phyloP scores from a whole-genome alignment of 768 basidiomycete genomes.

The Rubroboletus satanas region DNA sequence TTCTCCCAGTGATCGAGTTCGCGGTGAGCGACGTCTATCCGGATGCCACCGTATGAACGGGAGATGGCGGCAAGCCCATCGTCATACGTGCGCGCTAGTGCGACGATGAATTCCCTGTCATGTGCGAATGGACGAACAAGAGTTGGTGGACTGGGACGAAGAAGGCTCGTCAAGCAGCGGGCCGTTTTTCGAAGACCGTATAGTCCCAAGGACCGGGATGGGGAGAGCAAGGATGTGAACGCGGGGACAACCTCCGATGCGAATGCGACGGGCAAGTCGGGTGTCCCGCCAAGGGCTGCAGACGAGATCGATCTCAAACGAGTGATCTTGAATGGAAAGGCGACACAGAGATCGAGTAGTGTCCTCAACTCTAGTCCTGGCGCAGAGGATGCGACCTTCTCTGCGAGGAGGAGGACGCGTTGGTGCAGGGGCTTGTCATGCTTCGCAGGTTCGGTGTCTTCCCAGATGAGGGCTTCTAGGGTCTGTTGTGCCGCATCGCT shows the following conservation, averaged over 20 bases:
- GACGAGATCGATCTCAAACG: slow-evolving; percentile 45
- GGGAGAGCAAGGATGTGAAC: slow-evolving; percentile 47
- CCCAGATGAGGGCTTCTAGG: slow-evolving; percentile 62
- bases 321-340: slow-evolving; percentile 45
- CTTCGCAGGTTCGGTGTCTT: slow-evolving; percentile 21
- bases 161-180: slow-evolving; percentile 51
- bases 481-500: slow-evolving; percentile 50
- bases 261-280: slow-evolving; percentile 34
- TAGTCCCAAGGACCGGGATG: slow-evolving; percentile 44
- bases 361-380: slow-evolving; percentile 47
- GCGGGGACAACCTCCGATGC: slow-evolving; percentile 51
- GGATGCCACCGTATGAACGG: slow-evolving; percentile 56
- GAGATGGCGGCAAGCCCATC: slow-evolving; percentile 52
- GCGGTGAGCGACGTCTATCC: slow-evolving; percentile 25
- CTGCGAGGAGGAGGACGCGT: slow-evolving; percentile 52
- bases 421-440: slow-evolving; percentile 46
- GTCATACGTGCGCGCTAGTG: slow-evolving; percentile 60
- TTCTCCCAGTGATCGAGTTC: slow-evolving; percentile 63
- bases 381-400: slow-evolving; percentile 43
- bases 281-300: slow-evolving; percentile 34
- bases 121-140: slow-evolving; percentile 51
- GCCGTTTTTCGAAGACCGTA: slow-evolving; percentile 64
- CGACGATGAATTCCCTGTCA: slow-evolving; percentile 48
- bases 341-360: slow-evolving; percentile 61
- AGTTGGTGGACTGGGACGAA: slow-evolving; percentile 47